Base-by-base conservation (phyloP, 2,329 filamentous ascomycete genomes). In the Decorospora gaudefroyi region DNA sequence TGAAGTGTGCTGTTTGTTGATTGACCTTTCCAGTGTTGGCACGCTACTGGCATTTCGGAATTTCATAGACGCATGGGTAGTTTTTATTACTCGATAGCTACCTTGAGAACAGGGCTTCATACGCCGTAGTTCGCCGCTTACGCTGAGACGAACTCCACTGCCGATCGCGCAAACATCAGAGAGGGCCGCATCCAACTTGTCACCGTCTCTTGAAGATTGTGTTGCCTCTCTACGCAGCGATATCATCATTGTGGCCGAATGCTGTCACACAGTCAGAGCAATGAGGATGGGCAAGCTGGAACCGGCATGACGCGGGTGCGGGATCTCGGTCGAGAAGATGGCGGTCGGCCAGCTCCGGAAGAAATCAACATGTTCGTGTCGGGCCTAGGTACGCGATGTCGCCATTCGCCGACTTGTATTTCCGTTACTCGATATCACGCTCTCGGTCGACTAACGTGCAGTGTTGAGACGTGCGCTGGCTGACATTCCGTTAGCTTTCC, bases 61-160 rank as follows among this genome's bases (percentile, higher is more conserved):
- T 16, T 31, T 10, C 19, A 17, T 27, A 42, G 26, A 38, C 37
- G 17, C 46, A n/a, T n/a, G n/a, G n/a, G 15, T 25, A 49, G 50
- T 59, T 55, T 61, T 54, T 42, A 64, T 69, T 69, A 69, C 66
- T 69, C 64, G 66, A 69, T 68, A 48, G 47, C 47, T 43, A 43
- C 39, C 27, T 8, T 12, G 44, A 45, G 18, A 62, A 62, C 54
- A 57, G 48, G 51, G 39, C 44, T 43, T 46, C 30, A 29, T 36
- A 43, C 33, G 45, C 41, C 32, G 41, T 34, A 38, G 32, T 51
- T 42, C 35, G 45, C 53, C 53, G 42, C 50, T 52, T 42, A 40
- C 46, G 18, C 30, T 33, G 11, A n/a, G 19, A 46, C 40, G 29
- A 40, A 18, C 30, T 21, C 7, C 9, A 32, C 16, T 34, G 28